These are phyloP conservation scores for Ustilago vetiveriae DNA, from an alignment of 1,284 basidiomycete species.

Conservation along the genomic window DNA sequence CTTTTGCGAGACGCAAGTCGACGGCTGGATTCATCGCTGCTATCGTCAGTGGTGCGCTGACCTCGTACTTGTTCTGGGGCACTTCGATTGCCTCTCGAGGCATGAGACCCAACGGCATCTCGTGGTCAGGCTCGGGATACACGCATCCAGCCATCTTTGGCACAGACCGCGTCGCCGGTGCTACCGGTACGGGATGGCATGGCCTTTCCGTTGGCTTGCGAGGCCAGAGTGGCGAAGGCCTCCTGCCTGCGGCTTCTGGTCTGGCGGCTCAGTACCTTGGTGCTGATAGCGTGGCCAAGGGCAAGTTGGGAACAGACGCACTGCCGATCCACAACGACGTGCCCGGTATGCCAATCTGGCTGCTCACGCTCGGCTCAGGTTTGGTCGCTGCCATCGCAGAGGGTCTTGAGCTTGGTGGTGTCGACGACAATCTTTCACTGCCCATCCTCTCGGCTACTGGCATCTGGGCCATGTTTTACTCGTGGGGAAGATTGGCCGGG, in stretches of 20 bases:
- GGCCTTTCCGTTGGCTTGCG: slow-evolving; percentile 44
- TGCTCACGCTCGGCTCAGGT: slow-evolving; percentile 56
- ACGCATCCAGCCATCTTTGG: slow-evolving; percentile 56
- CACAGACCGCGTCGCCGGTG: slow-evolving; percentile 41
- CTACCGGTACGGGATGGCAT: slow-evolving; percentile 50
- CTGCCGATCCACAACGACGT: slow-evolving; percentile 32
- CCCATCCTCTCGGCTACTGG: slow-evolving; percentile 88
- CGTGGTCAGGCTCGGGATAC: slow-evolving; percentile 50
- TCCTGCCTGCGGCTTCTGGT: slow-evolving; percentile 22
- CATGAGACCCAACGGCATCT: slow-evolving; percentile 53
- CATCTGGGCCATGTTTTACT: slow-evolving; percentile 71
- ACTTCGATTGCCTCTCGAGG: slow-evolving; percentile 55
- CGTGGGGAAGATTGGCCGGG: slow-evolving; percentile 49
- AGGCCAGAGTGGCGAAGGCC: slow-evolving; percentile 25
- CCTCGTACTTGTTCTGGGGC: slow-evolving; percentile 82
- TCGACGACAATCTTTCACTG: slow-evolving; percentile 93
- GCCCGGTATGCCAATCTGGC: slow-evolving; percentile 56
- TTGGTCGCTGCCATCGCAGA: slow-evolving; percentile 68
- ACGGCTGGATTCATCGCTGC: slow-evolving; percentile 90
- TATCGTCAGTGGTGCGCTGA: slow-evolving; percentile 77
- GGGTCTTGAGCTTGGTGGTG: slow-evolving; percentile 77
- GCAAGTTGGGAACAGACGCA: slow-evolving; percentile 35
- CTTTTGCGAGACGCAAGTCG: slow-evolving; percentile 84
- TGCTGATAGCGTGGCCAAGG: slow-evolving; percentile 26
- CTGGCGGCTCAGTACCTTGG: slow-evolving; percentile 38